These are phyloP conservation scores for Plasmodium gaboni DNA, from an alignment of 169 alveolate species.

Conservation along the genomic window DNA sequence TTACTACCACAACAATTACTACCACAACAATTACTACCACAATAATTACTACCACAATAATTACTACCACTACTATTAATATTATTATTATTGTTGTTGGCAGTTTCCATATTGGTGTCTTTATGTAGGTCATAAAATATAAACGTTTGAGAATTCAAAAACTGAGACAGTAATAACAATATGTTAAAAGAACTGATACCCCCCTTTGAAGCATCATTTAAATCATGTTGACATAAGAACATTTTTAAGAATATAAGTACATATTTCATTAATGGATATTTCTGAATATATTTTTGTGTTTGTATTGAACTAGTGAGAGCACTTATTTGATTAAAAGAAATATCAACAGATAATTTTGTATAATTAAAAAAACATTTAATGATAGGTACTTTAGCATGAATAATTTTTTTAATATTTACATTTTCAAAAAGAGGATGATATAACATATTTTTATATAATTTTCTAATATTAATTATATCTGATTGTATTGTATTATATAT, in stretches of 20 bases:
- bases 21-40: no score
- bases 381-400: conserved; percentile 26
- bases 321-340: conserved; percentile 42
- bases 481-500: conserved; percentile 15
- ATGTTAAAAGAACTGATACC: conserved; percentile 44
- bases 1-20: no score
- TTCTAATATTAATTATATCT: neutral
- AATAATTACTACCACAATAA: no score
- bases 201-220: conserved; percentile 54
- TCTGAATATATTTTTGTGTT: conserved; percentile 9
- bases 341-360: neutral
- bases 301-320: conserved; percentile 29
- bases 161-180: conserved; percentile 1
- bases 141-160: neutral
- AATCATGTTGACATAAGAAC: conserved; percentile 10
- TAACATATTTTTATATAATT: conserved; percentile 19
- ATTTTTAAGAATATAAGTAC: conserved; percentile 36
- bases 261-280: conserved; percentile 14
- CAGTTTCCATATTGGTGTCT: no score
- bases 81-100: no score
- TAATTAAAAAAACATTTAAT: conserved; percentile 45
- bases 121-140: neutral
- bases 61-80: no score
- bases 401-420: neutral
- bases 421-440: conserved; percentile 6